phyloP scores from a whole-genome alignment of 1,284 basidiomycete species.

The Trametes versicolor region DNA sequence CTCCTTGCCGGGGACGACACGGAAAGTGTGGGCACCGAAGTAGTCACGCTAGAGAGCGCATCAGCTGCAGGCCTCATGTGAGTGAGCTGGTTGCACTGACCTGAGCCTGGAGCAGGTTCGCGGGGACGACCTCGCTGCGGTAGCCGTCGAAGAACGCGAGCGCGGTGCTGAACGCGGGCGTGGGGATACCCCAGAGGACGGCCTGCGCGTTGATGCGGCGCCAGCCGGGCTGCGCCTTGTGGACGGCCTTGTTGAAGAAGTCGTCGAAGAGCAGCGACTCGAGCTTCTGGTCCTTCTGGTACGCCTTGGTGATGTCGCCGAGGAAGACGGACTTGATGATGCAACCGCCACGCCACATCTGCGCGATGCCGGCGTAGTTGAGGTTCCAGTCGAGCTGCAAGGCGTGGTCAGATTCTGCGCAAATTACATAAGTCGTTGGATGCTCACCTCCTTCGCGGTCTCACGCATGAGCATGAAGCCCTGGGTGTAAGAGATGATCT shows the following conservation, averaged over 20 bases:
- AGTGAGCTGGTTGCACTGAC: slow-evolving; percentile 46
- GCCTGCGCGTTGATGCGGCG: slow-evolving; percentile 97
- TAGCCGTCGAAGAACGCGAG: slow-evolving; percentile 99
- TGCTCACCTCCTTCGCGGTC: slow-evolving; percentile 89
- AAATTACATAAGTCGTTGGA: slow-evolving; percentile 42
- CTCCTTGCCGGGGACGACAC: slow-evolving; percentile 89
- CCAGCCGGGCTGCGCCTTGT: slow-evolving; percentile 98
- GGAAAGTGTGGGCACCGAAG: slow-evolving; percentile 96
- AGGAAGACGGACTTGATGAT: slow-evolving; percentile 99
- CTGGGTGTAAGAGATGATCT: slow-evolving; percentile 99
- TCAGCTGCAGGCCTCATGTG: slow-evolving; percentile 41
- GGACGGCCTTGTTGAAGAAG: slow-evolving; percentile 98
- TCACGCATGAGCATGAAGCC: slow-evolving; percentile 99
- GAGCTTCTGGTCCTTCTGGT: slow-evolving; percentile 86
- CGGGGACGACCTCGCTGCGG: slow-evolving; percentile 90
- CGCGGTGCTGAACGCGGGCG: slow-evolving; percentile 96
- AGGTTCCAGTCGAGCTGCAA: slow-evolving; percentile 79
- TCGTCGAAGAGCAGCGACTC: slow-evolving; percentile 97
- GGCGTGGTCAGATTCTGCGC: slow-evolving; percentile 5
- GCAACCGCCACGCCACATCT: slow-evolving; percentile 99
- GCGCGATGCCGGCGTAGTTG: slow-evolving; percentile 97
- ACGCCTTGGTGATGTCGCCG: slow-evolving; percentile 92
- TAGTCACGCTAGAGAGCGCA: slow-evolving; percentile 78
- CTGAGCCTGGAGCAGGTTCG: slow-evolving; percentile 96
- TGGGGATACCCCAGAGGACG: slow-evolving; percentile 97